Evolutionary conservation across 805 yeast genomes (phyloP).

Genomic region (Saccharomycopsis selenospora): DNA sequence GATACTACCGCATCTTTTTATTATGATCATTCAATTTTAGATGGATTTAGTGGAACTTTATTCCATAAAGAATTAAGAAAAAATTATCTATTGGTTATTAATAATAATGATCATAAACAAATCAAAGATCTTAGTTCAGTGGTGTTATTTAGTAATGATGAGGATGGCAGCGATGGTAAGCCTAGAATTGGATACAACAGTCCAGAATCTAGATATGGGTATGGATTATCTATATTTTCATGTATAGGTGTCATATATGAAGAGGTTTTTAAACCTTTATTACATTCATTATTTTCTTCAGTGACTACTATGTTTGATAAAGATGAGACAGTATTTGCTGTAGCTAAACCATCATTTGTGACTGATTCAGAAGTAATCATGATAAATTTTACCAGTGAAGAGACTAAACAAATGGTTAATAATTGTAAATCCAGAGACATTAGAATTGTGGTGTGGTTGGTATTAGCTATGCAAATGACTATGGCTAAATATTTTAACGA

Average conservation of each 20-base stretch:
- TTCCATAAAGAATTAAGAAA: neutral
- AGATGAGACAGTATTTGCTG: neutral
- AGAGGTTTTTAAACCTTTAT: neutral
- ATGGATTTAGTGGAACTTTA: constrained; percentile 1
- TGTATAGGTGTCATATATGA: neutral
- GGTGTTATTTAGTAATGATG: neutral
- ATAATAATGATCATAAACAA: neutral
- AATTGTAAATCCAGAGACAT: neutral
- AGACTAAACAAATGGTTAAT: neutral
- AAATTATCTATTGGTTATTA: neutral
- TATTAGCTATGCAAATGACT: neutral
- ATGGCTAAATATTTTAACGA: neutral
- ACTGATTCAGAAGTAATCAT: neutral
- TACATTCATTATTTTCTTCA: neutral
- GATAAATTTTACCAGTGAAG: neutral
- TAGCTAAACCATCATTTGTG: neutral
- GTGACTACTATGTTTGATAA: neutral
- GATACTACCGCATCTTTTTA: neutral
- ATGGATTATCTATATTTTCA: neutral
- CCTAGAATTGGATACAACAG: too few relatives aligned
- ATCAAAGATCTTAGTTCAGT: neutral
- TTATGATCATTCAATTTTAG: neutral
- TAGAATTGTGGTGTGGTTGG: neutral
- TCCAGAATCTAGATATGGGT: too few relatives aligned
- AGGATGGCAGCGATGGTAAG: too few relatives aligned